A percentile compares a stretch with the other conserved stretches of the same genome.
Conservation (phyloP, 169 alveolate genomes). For the Haemoproteus tartakovskyi region DNA sequence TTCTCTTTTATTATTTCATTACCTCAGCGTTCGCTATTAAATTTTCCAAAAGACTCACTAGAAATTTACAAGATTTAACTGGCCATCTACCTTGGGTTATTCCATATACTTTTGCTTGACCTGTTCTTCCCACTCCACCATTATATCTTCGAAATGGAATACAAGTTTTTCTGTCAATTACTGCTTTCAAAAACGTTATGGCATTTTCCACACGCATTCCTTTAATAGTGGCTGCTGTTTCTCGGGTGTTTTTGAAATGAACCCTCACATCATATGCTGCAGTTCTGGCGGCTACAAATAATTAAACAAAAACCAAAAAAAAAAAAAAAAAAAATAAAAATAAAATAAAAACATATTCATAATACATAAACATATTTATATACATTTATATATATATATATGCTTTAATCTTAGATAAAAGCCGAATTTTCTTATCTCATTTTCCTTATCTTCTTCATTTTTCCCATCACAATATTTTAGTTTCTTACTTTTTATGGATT, state of each 20-base stretch:
- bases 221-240: slow-evolving; percentile 94
- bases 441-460: too few species aligned
- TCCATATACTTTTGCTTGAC: slow-evolving; percentile 94
- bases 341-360: too few species aligned
- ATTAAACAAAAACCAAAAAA: not conserved
- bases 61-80: slow-evolving; percentile 91
- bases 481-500: too few species aligned
- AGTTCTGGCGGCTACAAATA: slow-evolving; percentile 36
- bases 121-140: slow-evolving; percentile 97
- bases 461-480: too few species aligned
- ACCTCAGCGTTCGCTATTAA: slow-evolving; percentile 95
- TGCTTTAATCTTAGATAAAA: too few species aligned
- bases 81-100: slow-evolving; percentile 98
- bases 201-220: slow-evolving; percentile 92
- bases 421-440: too few species aligned
- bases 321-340: not conserved
- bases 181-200: slow-evolving; percentile 91
- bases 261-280: slow-evolving; percentile 90
- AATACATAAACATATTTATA: too few species aligned
- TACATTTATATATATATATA: too few species aligned
- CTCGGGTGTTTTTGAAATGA: slow-evolving; percentile 95
- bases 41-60: slow-evolving; percentile 89
- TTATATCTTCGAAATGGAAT: slow-evolving; percentile 95
- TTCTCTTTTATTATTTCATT: too few species aligned
- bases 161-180: slow-evolving; percentile 93